Conservation (phyloP, 306 rosid species). For the Sechiopsis laciniata region DNA sequence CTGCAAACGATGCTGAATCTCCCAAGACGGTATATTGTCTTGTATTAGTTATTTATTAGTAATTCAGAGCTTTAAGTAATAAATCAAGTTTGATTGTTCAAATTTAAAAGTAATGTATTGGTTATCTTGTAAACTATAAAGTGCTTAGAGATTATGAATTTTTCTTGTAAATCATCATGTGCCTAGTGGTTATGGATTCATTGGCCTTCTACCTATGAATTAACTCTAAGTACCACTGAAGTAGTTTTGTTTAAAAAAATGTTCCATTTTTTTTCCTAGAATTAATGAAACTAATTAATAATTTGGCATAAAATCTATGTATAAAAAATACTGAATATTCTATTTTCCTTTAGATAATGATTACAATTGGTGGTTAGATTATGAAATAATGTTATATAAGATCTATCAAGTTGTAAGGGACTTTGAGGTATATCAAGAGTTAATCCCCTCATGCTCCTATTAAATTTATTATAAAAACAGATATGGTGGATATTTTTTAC, state of each 20-base stretch:
- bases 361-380: neutral
- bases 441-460: neutral
- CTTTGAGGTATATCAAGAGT: neutral
- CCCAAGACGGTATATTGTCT: slow-evolving; percentile 50
- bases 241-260: neutral
- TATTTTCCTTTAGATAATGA: neutral
- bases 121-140: neutral
- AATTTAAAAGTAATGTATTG: neutral
- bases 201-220: no score
- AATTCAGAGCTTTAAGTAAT: neutral
- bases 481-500: neutral
- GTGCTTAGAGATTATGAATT: no score
- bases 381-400: neutral
- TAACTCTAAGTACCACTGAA: neutral
- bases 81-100: neutral
- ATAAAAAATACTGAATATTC: neutral
- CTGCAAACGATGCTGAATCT: slow-evolving; percentile 45
- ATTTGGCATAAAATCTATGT: neutral
- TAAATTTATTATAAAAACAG: neutral
- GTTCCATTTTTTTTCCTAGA: neutral
- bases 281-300: neutral
- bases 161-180: neutral
- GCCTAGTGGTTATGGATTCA: no score
- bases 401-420: neutral
- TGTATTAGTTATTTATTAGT: neutral